phyloP scores from a whole-genome alignment of 345 rosid genomes.

The Heritiera littoralis region DNA sequence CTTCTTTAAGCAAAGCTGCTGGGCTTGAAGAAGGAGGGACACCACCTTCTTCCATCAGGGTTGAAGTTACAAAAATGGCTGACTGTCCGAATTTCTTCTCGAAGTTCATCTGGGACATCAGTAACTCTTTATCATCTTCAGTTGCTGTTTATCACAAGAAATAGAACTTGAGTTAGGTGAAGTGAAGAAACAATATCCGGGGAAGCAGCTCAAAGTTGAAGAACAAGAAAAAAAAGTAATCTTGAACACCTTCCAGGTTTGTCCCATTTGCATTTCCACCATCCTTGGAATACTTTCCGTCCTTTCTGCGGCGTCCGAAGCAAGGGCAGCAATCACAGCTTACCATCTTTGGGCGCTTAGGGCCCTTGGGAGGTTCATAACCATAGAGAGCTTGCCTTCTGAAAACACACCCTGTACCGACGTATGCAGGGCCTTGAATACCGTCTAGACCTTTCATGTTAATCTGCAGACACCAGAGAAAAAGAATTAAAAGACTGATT shows the following conservation, averaged over 20 bases:
- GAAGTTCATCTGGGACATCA: constrained; percentile 93
- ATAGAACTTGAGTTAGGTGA: not conserved
- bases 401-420: constrained; percentile 97
- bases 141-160: constrained; percentile 34
- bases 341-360: constrained; percentile 94
- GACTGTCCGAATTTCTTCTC: constrained; percentile 94
- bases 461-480: constrained; percentile 40
- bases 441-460: constrained; percentile 87
- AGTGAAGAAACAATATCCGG: not conserved
- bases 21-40: constrained; percentile 99
- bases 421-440: constrained; percentile 95
- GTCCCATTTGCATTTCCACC: constrained; percentile 52
- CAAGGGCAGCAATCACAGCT: constrained; percentile 97
- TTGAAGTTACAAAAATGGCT: constrained; percentile 86
- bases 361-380: constrained; percentile 85
- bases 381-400: constrained; percentile 95
- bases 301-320: constrained; percentile 77
- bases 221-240: not conserved
- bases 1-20: constrained; percentile 92
- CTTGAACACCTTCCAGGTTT: constrained; percentile 55
- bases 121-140: constrained; percentile 72
- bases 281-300: constrained; percentile 47
- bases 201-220: not conserved
- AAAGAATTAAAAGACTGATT: not conserved
- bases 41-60: constrained; percentile 92